Conservation (phyloP, 2,329 filamentous ascomycete species). For the Grosmannia clavigera region DNA sequence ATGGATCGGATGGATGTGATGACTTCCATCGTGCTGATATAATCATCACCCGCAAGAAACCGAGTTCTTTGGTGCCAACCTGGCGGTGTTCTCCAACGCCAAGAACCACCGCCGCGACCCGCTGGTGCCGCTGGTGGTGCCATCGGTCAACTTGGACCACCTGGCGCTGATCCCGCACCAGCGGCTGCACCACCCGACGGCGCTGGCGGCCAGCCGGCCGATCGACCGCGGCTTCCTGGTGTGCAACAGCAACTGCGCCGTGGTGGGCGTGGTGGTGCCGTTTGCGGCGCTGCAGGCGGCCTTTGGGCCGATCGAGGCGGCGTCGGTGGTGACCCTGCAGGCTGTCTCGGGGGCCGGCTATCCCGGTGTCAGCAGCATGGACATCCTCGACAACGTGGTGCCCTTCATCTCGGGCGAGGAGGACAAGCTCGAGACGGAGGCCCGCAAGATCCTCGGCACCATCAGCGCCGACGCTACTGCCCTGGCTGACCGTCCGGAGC, state of each 20-base stretch:
- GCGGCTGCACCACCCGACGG: slow-evolving; percentile 47
- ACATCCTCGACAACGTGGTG: slow-evolving; percentile 91
- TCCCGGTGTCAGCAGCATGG: slow-evolving; percentile 84
- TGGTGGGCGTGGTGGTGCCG: slow-evolving; percentile 90
- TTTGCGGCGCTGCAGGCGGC: slow-evolving; percentile 79
- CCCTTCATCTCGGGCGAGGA: slow-evolving; percentile 90
- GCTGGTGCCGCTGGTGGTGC: slow-evolving; percentile 83
- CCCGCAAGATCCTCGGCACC: slow-evolving; percentile 80
- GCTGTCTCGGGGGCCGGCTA: slow-evolving; percentile 89
- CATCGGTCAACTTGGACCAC: slow-evolving; percentile 84
- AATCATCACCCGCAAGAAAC: slow-evolving; percentile 45
- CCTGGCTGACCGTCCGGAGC: slow-evolving; percentile 60
- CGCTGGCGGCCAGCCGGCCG: slow-evolving; percentile 15
- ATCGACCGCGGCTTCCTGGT: slow-evolving; percentile 83
- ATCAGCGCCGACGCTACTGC: slow-evolving; percentile 60
- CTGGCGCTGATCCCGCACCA: slow-evolving; percentile 85
- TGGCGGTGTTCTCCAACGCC: slow-evolving; percentile 92
- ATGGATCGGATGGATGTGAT: too few relatives aligned
- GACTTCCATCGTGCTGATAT: neutral
- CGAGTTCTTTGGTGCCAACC: slow-evolving; percentile 77
- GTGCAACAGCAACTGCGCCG: slow-evolving; percentile 97
- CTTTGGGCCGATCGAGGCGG: slow-evolving; percentile 69
- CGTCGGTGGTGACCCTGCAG: slow-evolving; percentile 83
- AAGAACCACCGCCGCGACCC: slow-evolving; percentile 94
- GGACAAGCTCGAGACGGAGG: slow-evolving; percentile 90